Conservation (phyloP, 345 rosid genomes). For the Eucalyptus paniculata region DNA sequence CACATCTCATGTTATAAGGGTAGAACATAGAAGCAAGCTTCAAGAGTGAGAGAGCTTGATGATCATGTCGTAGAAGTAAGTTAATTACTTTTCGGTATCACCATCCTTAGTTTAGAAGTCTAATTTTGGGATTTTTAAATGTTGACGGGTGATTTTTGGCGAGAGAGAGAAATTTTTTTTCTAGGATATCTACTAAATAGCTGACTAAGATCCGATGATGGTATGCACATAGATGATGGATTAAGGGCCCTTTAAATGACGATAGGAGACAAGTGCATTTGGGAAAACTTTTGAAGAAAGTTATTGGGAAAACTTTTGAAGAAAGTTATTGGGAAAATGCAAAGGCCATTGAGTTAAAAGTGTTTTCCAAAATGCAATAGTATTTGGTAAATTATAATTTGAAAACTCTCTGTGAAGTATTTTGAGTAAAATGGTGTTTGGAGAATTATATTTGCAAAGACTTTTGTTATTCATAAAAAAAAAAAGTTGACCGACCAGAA, state of each 20-base stretch:
- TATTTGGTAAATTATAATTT: too few relatives aligned
- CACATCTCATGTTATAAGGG: background rate
- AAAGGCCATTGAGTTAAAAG: rapidly evolving
- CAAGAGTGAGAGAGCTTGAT: background rate
- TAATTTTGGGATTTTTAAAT: background rate
- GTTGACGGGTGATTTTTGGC: background rate
- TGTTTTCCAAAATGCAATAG: too few relatives aligned
- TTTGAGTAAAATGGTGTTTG: too few relatives aligned
- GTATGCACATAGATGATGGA: background rate
- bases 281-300: too few relatives aligned
- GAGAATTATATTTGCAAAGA: too few relatives aligned
- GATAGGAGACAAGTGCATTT: too few relatives aligned
- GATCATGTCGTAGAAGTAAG: background rate
- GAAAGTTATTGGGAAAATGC: rapidly evolving
- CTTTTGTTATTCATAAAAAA: too few relatives aligned
- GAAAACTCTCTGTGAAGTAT: too few relatives aligned
- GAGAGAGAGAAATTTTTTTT: background rate
- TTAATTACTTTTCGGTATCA: background rate
- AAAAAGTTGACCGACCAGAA: rapidly evolving
- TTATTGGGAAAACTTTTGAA: rapidly evolving
- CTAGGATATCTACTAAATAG: too few relatives aligned
- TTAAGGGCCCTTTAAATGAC: background rate
- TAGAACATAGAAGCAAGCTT: background rate
- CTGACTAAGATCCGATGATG: too few relatives aligned
- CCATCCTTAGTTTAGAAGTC: background rate